Evolutionary conservation across 1,139 yeast species (phyloP), one percentile per base, ranked within the genome.

Genomic region (Lodderomyces theae): DNA sequence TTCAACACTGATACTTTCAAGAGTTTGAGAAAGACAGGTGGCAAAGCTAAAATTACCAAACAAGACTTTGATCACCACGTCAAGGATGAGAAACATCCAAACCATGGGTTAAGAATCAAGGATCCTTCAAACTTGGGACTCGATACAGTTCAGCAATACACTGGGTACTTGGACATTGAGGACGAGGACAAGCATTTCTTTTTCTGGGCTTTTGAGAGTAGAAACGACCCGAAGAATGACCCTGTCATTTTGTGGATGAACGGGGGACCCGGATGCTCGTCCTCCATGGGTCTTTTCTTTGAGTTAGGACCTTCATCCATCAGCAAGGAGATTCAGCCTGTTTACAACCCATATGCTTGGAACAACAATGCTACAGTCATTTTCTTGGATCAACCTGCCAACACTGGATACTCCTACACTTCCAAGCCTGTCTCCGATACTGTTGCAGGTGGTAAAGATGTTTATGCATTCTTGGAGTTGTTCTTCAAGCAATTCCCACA

Each of bases 401-500:
- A 65, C 44, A 73, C 66, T 28, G 97, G 97, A 34, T 89, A 81
- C 67, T 88, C 96, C 6, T 89, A 87, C 66, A 83, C 94, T 12
- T 64, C 71, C 6, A 50, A 51, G 30, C 64, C 74, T 22, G 87
- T 86, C 34, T 73, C 88, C 29, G 77, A 79, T 64, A 86, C 95
- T 35, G 81, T 82, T 38, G 87, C 94, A 41, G 97, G 97, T 19
- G 95, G 95, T 51, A 74, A 84, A 61, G 97, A 92, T 59, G 95
- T 89, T 23, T 87, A 87, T 52, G 95, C 96, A 1, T 89, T 92
- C 66, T 75, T 92, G 64, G 83, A 86, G 58, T 75, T 90, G 58
- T 92, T 92, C 72, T 90, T 86, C 76, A 77, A 84, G 63, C 86
- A 86, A 60, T 90, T 89, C 79, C 95, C 97, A 34, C 80, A 90